These are phyloP conservation scores for Xylariaceae sp. DNA, from an alignment of 2,329 filamentous ascomycete species.

Conservation along the genomic window DNA sequence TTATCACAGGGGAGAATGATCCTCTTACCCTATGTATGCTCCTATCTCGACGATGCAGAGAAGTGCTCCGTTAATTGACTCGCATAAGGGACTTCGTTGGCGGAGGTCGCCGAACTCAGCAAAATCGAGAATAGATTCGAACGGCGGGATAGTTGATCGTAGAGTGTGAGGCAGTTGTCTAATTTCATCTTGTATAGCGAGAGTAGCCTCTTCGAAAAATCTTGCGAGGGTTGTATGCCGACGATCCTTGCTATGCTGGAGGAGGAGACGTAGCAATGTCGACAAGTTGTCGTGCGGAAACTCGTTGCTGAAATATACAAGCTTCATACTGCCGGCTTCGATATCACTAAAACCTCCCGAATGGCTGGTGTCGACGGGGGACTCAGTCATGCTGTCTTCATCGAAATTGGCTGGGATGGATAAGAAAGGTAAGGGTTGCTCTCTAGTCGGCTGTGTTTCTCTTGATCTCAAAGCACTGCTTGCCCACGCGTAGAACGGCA, in stretches of 20 bases:
- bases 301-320: constrained; percentile 46
- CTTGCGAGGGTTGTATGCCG: constrained; percentile 33
- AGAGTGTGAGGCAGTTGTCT: constrained; percentile 26
- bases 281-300: constrained; percentile 44
- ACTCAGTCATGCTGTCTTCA: neutral
- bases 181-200: constrained; percentile 38
- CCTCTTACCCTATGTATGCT: constrained; percentile 39
- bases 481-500: neutral
- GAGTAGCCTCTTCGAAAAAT: constrained; percentile 40
- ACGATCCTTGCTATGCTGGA: constrained; percentile 37
- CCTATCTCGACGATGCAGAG: constrained; percentile 39
- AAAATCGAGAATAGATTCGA: constrained; percentile 35
- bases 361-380: neutral
- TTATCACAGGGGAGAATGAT: neutral
- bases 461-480: neutral
- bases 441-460: neutral
- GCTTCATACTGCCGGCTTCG: constrained; percentile 24
- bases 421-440: neutral
- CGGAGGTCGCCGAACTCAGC: constrained; percentile 34
- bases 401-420: neutral
- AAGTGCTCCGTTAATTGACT: constrained; percentile 42
- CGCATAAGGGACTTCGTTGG: constrained; percentile 36
- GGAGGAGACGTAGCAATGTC: constrained; percentile 37
- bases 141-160: constrained; percentile 31
- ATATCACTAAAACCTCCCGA: neutral